Evolutionary conservation across 192 early-diverging fungal species (phyloP).

Genomic region (Physocladia obscura): DNA sequence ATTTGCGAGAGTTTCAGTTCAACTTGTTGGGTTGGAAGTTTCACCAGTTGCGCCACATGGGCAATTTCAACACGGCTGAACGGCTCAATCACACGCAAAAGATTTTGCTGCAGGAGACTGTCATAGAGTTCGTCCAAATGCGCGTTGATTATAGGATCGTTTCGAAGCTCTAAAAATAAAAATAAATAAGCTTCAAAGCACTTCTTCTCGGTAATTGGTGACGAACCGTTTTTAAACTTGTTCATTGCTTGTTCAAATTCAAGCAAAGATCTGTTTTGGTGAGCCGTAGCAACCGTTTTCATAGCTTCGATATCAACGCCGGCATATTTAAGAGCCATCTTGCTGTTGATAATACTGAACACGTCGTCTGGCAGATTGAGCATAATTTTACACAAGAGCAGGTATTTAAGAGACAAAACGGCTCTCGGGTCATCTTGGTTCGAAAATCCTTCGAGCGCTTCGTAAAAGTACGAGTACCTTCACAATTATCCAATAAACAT

Average conservation of each 20-base stretch:
- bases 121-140: conserved; percentile 94
- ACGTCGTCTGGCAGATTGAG: conserved; percentile 96
- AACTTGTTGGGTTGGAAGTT: conserved; percentile 88
- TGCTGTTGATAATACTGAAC: conserved; percentile 83
- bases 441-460: conserved; percentile 92
- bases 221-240: conserved; percentile 77
- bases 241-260: conserved; percentile 93
- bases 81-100: conserved; percentile 96
- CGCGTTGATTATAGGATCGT: conserved; percentile 91
- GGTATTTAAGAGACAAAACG: conserved; percentile 91
- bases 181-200: conserved; percentile 10
- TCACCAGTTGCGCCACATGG: conserved; percentile 91
- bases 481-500: conserved; percentile 1
- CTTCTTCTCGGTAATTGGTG: neutral
- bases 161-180: conserved; percentile 66
- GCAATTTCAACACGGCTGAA: conserved; percentile 95
- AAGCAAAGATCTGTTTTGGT: conserved; percentile 93
- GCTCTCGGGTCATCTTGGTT: conserved; percentile 85
- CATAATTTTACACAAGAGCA: conserved; percentile 99
- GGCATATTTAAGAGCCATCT: conserved; percentile 85
- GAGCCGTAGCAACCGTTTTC: conserved; percentile 90
- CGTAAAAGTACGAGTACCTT: conserved; percentile 94
- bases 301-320: conserved; percentile 90
- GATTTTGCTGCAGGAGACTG: conserved; percentile 93
- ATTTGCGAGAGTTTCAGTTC: conserved; percentile 97